Base-by-base conservation (phyloP, 495 filamentous ascomycete genomes). In the Podospora comata region DNA sequence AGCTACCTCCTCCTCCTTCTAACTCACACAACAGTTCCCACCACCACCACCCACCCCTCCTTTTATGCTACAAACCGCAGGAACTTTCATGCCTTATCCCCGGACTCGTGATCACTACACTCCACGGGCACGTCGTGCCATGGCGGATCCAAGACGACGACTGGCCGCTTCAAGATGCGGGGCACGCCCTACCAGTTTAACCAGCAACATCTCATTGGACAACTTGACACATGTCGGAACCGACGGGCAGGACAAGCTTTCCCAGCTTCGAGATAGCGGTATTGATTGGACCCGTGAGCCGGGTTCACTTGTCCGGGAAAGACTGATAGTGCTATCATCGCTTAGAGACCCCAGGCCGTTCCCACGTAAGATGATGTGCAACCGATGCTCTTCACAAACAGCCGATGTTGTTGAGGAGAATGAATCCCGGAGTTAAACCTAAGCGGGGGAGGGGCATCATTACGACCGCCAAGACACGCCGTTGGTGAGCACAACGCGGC, bases 161-260 rank as follows among this genome's bases (percentile, higher is more conserved):
- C 30, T 63, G 19, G 27, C 18, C 4, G 54, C 13, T 7, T 7
- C 53, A 32, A 11, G 39, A 16, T 48, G 39, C 39, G 39, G 39
- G 39, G 39, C 39, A 48, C 39, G 39, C 39, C 39, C 39, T 48
- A 48, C 39, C 39, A 48, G 1, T 67, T 72, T 70, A 72, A 72
- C 70, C 70, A 72, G 57, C 61, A 32, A 19, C 53, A 67, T 63
- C 60, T 44, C 62, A 70, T 72, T 67, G 66, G 70, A 60, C 44
- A 23, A 23, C 4, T 66, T 54, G 55, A 57, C 15, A 16, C 39
- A 23, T 18, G 23, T 63, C 28, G 27, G 56, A 59, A 58, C 39
- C 13, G 39, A 48, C 39, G 39, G 39, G 39, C 39, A 48, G 39
- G 9, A 48, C 39, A 59, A 59, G 19, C 56, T 59, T 59, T 27